These are phyloP conservation scores for Saccharomyces hybrid DNA, from an alignment of 1,139 yeast species.

Conservation along the genomic window DNA sequence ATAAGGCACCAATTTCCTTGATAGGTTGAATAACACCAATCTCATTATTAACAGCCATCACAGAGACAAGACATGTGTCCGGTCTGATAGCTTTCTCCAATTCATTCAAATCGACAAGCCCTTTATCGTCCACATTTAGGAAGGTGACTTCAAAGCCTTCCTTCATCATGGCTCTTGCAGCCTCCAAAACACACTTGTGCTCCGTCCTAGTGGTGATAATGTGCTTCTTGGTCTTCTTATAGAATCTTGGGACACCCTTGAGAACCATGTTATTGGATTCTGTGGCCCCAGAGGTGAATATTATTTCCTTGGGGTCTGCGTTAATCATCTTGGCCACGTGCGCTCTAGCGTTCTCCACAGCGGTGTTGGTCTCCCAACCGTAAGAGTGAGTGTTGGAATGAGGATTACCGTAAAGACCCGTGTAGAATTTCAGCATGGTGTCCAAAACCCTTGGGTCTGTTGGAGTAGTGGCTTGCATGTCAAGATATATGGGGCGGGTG, in stretches of 20 bases:
- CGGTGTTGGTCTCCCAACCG: conserved; percentile 98
- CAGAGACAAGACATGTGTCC: conserved; percentile 85
- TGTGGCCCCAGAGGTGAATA: conserved; percentile 96
- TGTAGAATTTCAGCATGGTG: conserved; percentile 83
- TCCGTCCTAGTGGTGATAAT: conserved; percentile 95
- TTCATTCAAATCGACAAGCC: conserved; percentile 69
- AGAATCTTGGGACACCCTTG: conserved; percentile 93
- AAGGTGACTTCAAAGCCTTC: conserved; percentile 97
- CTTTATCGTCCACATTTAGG: conserved; percentile 74
- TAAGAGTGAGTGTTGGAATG: conserved; percentile 97
- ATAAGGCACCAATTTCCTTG: conserved; percentile 84
- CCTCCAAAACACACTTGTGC: conserved; percentile 95
- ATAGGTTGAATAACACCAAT: conserved; percentile 96
- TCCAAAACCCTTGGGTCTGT: conserved; percentile 96
- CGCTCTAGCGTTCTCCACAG: conserved; percentile 79
- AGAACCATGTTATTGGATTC: conserved; percentile 92
- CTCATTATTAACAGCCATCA: conserved; percentile 97
- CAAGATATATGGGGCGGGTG: conserved; percentile 82
- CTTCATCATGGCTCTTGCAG: conserved; percentile 89
- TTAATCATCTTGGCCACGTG: conserved; percentile 75
- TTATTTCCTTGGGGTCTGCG: conserved; percentile 95
- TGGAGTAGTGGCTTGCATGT: conserved; percentile 97
- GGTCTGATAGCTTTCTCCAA: conserved; percentile 80
- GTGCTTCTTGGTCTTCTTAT: conserved; percentile 82
- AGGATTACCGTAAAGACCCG: conserved; percentile 95